A percentile compares a stretch with the other conserved stretches of the same genome.
These are phyloP conservation scores for Clarkia xantiana DNA, from an alignment of 345 rosid species.

Conservation along the genomic window DNA sequence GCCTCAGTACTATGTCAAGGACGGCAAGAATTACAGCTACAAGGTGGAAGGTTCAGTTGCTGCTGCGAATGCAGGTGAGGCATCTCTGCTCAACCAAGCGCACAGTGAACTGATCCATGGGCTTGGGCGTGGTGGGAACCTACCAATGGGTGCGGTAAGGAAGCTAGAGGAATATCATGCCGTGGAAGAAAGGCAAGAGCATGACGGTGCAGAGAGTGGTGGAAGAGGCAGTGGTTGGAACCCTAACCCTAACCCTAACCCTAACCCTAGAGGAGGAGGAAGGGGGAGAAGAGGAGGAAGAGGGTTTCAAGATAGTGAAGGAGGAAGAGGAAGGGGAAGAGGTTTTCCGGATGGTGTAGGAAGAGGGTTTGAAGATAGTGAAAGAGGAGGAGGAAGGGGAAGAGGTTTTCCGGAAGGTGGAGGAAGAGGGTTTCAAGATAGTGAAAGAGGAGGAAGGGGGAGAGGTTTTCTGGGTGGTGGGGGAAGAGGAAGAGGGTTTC, in stretches of 20 bases:
- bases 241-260: constrained; percentile 14
- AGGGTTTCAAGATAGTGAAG: constrained; percentile 1
- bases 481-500: neutral
- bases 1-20: constrained; percentile 80
- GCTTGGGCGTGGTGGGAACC: constrained; percentile 86
- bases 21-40: constrained; percentile 93
- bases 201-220: constrained; percentile 16
- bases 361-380: constrained; percentile 5
- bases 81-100: constrained; percentile 40
- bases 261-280: constrained; percentile 39
- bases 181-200: constrained; percentile 22
- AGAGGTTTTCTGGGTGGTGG: neutral
- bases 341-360: constrained; percentile 3
- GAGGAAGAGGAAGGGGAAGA: neutral
- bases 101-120: constrained; percentile 60
- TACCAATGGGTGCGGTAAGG: constrained; percentile 62
- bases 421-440: constrained; percentile 6
- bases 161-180: constrained; percentile 36
- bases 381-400: constrained; percentile 17
- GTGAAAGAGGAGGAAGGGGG: neutral
- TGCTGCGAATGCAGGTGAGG: constrained; percentile 66
- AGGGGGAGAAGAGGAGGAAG: constrained; percentile 20
- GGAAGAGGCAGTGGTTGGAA: constrained; percentile 27
- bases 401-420: constrained; percentile 13
- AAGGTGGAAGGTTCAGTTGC: constrained; percentile 75